Evolutionary conservation across 2,329 filamentous ascomycete genomes (phyloP), one percentile per base, ranked within the genome.

Genomic region (Penicillium hordei): DNA sequence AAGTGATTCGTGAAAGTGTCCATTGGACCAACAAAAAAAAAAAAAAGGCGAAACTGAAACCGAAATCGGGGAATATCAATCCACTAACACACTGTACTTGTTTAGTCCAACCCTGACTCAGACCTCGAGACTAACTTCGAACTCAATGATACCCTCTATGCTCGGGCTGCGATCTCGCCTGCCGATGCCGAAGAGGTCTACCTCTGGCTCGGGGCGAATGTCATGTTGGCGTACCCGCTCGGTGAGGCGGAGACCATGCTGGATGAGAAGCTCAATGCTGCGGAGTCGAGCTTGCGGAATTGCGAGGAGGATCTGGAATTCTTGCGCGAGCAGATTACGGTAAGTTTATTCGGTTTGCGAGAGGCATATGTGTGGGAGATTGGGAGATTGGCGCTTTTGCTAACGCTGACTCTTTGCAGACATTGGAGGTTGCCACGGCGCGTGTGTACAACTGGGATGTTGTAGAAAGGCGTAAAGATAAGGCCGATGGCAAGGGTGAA

Each of bases 371-470:
- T 36, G 34, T 31, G 21, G 9, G n/a, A 25, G 15, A 13, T 21
- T 46, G 12, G 25, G 21, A 21, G 19, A 23, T 54, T 48, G 27
- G 15, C 4, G 43, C 19, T 40, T 17, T 40, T 44, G 59, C 54
- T 63, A 40, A 52, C 33, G 13, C 2, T 58, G 45, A 51, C 29
- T 34, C n/a, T n/a, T 36, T 42, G n/a, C 65, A 95, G 91, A 97
- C 93, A 0, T 88, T 99, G 81, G 94, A 99, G 76, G 94, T 99
- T 34, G 94, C 94, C 4, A 92, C 93, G 40, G 94, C 94, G 23
- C 84, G 94, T 63, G 93, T 99, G n/a, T 97, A 99, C 77, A 99
- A 99, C 76, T 97, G 94, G 93, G 94, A 99, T 70, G 92, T 99
- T 5, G 91, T 93, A 43, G 90, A 96, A 80, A 91, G 95, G 78